Conservation (phyloP, 2,329 filamentous ascomycete genomes). For the Aspergillus candidus region DNA sequence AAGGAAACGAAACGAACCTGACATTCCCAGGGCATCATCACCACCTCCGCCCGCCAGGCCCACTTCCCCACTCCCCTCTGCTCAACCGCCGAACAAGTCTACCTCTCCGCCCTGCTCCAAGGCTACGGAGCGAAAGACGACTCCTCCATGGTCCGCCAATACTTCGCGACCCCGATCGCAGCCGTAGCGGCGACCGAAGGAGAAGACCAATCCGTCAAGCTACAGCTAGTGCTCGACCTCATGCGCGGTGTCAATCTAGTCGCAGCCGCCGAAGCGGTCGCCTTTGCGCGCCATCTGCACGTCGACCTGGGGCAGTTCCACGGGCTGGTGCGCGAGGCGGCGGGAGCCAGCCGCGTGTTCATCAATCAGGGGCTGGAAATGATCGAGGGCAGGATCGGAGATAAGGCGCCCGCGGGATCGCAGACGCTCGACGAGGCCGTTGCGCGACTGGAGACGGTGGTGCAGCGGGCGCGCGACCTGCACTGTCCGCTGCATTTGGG, state of each 20-base stretch:
- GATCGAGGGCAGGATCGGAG: constrained; percentile 24
- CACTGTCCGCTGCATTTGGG: constrained; percentile 35
- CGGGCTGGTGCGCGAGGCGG: constrained; percentile 43
- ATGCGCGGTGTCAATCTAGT: constrained; percentile 46
- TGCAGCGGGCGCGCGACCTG: constrained; percentile 38
- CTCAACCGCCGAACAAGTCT: constrained; percentile 59
- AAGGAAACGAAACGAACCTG: neutral
- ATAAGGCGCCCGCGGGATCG: constrained; percentile 25
- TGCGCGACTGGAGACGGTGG: constrained; percentile 34
- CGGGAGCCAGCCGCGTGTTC: constrained; percentile 43
- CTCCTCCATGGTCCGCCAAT: constrained; percentile 51
- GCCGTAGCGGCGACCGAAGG: constrained; percentile 30
- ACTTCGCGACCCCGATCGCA: constrained; percentile 39
- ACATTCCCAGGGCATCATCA: constrained; percentile 54
- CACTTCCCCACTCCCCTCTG: constrained; percentile 58
- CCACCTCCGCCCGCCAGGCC: constrained; percentile 54
- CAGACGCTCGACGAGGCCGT: constrained; percentile 35
- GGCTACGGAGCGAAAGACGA: constrained; percentile 53
- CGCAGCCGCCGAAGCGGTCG: constrained; percentile 44
- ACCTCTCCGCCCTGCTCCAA: constrained; percentile 53
- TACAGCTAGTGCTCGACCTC: constrained; percentile 39
- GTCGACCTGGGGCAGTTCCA: constrained; percentile 43
- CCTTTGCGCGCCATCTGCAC: constrained; percentile 42
- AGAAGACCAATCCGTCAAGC: constrained; percentile 28
- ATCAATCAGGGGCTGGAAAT: constrained; percentile 34